Base-by-base conservation (phyloP, 495 filamentous ascomycete species). In the Aspergillus bertholletiae region DNA sequence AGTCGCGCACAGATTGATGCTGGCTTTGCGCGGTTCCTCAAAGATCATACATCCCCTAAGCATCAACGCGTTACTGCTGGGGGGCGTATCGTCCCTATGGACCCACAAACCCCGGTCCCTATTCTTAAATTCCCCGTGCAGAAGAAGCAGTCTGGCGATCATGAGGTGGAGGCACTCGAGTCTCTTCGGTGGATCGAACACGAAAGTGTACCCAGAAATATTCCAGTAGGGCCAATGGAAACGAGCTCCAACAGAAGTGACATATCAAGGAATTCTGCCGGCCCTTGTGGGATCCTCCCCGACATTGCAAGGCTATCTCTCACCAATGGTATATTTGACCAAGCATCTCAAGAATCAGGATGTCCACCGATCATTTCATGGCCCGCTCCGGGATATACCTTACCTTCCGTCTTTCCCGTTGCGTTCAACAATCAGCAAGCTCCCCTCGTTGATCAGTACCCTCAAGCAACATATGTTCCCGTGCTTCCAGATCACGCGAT, bases 61-160 rank as follows among this genome's bases (percentile, higher is more conserved):
- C 77, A 81, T 43, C 73, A 86, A 47, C 77, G 84, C 34, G 84
- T 87, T 44, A 86, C 83, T 39, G 84, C 84, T 51, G 83, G 82
- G 17, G 84, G 84, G n/a, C 78, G 75, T 30, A 80, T 87, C 40
- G 81, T 87, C 17, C 81, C 83, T 5, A 80, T 76, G 66, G 60
- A 64, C 13, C 62, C 58, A 23, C 56, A 55, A 21, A 49, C 59
- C 17, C 59, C 69, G 41, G 53, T 59, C 51, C 74, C 66, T 12
- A 72, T 72, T 54, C 66, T 71, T 46, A 63, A 67, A 39, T 51
- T 68, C 22, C 62, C 59, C 11, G 39, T 43, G 11, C 2, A 27
- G 32, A 50, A 44, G 17, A 37, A 65, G 44, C 13, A 59, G 60
- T 32, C 49, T 56, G 47, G 39, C 11, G 39, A 43, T 7, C 15